phyloP scores from a whole-genome alignment of 257 asterid genomes.

The Petunia axillaris region DNA sequence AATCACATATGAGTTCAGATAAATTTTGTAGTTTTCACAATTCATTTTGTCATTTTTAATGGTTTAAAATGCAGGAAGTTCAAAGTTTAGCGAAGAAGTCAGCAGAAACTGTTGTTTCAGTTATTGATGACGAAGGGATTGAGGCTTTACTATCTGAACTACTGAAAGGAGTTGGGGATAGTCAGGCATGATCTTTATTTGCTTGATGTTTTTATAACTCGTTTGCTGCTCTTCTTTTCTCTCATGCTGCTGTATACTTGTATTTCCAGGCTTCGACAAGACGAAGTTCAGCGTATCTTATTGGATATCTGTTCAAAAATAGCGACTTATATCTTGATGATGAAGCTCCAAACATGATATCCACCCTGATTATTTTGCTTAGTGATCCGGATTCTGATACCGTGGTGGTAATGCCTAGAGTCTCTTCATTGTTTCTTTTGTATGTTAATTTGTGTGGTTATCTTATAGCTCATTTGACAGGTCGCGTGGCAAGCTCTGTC shows the following conservation, averaged over 20 bases:
- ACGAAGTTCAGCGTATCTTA: conserved; percentile 76
- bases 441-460: conserved; percentile 26
- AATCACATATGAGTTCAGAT: background rate
- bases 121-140: conserved; percentile 89
- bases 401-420: conserved; percentile 58
- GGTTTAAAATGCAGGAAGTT: conserved; percentile 52
- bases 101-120: conserved; percentile 94
- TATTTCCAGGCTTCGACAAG: conserved; percentile 78
- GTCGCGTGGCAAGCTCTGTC: conserved; percentile 96
- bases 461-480: conserved; percentile 45
- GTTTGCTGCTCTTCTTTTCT: conserved; percentile 5
- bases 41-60: conserved; percentile 17
- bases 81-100: conserved; percentile 76
- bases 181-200: conserved; percentile 59
- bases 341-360: conserved; percentile 92
- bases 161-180: conserved; percentile 84
- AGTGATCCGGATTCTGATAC: conserved; percentile 84
- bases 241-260: conserved; percentile 32
- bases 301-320: conserved; percentile 87
- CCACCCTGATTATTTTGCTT: conserved; percentile 81
- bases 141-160: conserved; percentile 85
- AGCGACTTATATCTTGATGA: conserved; percentile 92
- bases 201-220: conserved; percentile 17
- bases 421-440: conserved; percentile 25
- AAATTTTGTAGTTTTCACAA: background rate